A percentile compares a stretch with the other conserved stretches of the same genome.
Conservation (phyloP, 352 stramenopile species). For the Globisporangium barbulae region DNA sequence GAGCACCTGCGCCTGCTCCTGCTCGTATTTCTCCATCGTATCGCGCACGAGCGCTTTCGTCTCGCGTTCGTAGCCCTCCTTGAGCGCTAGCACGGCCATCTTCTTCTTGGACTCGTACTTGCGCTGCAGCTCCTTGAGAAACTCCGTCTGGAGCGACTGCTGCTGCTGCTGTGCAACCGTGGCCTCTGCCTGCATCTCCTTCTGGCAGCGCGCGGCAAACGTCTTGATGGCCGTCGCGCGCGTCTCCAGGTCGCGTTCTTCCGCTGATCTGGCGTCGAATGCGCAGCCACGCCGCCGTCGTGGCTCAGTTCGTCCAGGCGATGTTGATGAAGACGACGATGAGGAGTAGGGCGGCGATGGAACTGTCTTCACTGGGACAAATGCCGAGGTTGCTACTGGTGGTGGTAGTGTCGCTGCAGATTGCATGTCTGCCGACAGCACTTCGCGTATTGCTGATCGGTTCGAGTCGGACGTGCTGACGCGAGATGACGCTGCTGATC, state of each 20-base stretch:
- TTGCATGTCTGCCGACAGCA: neutral
- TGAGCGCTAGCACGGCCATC: constrained; percentile 39
- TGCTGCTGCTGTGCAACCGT: constrained; percentile 31
- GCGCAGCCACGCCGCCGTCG: constrained; percentile 1
- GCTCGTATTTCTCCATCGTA: constrained; percentile 47
- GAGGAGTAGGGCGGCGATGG: neutral
- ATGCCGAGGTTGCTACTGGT: neutral
- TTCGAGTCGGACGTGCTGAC: neutral
- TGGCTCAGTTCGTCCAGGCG: neutral
- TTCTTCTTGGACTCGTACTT: constrained; percentile 69
- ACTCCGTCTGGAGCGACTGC: constrained; percentile 24
- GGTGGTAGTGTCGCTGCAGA: neutral
- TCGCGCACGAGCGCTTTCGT: constrained; percentile 38
- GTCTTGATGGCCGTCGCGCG: constrained; percentile 34
- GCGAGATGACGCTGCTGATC: neutral
- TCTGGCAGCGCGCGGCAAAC: constrained; percentile 29
- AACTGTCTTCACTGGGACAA: constrained; percentile 4
- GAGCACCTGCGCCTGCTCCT: constrained; percentile 33
- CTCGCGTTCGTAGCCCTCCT: constrained; percentile 49
- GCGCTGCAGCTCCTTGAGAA: constrained; percentile 52
- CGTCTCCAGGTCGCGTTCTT: constrained; percentile 28
- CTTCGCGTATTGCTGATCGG: neutral
- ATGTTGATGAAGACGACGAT: neutral
- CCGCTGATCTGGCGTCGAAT: constrained; percentile 3
- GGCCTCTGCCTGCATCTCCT: constrained; percentile 35